These are phyloP conservation scores for Exophiala calicioides DNA, from an alignment of 2,329 filamentous ascomycete genomes.

Conservation along the genomic window DNA sequence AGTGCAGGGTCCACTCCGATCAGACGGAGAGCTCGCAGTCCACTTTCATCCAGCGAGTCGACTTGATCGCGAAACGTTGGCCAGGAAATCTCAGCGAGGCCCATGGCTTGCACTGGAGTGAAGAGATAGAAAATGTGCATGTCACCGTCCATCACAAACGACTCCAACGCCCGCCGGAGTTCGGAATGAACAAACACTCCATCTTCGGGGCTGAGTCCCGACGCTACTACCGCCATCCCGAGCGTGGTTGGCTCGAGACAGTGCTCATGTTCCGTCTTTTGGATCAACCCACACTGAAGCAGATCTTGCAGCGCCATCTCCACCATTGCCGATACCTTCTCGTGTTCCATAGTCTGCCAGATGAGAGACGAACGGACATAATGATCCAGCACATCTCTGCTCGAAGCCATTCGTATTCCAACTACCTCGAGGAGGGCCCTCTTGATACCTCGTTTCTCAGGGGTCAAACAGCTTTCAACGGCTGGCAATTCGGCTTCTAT, in stretches of 20 bases:
- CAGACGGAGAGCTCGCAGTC: constrained; percentile 66
- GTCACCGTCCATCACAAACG: constrained; percentile 78
- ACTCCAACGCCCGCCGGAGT: constrained; percentile 64
- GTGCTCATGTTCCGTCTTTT: constrained; percentile 43
- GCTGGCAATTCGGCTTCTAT: constrained; percentile 72
- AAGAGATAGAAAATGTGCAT: constrained; percentile 79
- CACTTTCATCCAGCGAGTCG: constrained; percentile 69
- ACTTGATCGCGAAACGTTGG: constrained; percentile 70
- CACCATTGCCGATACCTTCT: constrained; percentile 56
- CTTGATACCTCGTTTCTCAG: constrained; percentile 68
- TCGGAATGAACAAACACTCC: constrained; percentile 73
- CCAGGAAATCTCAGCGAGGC: constrained; percentile 65
- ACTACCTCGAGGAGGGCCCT: constrained; percentile 73
- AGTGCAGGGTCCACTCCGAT: constrained; percentile 68
- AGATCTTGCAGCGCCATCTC: constrained; percentile 62
- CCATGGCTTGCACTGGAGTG: constrained; percentile 64
- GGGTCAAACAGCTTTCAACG: constrained; percentile 67
- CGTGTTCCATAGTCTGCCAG: constrained; percentile 54
- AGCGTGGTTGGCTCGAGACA: constrained; percentile 59
- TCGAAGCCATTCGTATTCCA: constrained; percentile 67
- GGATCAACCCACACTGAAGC: constrained; percentile 57
- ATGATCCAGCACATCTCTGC: constrained; percentile 64
- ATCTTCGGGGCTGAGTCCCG: constrained; percentile 72
- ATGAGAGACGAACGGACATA: constrained; percentile 70
- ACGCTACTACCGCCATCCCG: constrained; percentile 70